Conservation (phyloP, 805 yeast species). For the Candida railenensis region DNA sequence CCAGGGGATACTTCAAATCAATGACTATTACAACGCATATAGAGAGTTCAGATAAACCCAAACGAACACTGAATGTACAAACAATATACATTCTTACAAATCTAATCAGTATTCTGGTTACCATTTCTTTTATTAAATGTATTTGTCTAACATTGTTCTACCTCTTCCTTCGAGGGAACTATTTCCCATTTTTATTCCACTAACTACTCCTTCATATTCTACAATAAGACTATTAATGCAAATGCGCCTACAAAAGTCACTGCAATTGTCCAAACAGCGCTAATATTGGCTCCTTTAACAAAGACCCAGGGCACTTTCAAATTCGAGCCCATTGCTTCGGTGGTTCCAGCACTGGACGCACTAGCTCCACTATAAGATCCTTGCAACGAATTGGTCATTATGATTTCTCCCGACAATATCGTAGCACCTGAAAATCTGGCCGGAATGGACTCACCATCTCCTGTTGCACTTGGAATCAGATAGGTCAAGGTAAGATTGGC, state of each 20-base stretch:
- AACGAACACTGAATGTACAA: too few relatives aligned
- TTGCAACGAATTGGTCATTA: slow-evolving; percentile 17
- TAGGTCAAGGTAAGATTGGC: slow-evolving; percentile 10
- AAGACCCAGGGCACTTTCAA: not conserved
- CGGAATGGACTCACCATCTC: slow-evolving; percentile 16
- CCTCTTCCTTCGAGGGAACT: too few relatives aligned
- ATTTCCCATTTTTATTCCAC: too few relatives aligned
- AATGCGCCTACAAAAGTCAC: not conserved
- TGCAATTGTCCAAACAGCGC: not conserved
- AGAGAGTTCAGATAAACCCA: not conserved
- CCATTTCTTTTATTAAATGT: too few relatives aligned
- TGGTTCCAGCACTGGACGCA: slow-evolving; percentile 3
- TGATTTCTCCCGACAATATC: slow-evolving; percentile 27
- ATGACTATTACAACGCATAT: not conserved
- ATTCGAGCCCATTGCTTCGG: not conserved
- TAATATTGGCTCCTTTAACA: not conserved
- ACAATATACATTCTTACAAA: too few relatives aligned
- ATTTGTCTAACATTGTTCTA: too few relatives aligned
- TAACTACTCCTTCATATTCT: too few relatives aligned
- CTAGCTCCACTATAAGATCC: not conserved
- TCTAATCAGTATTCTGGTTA: too few relatives aligned
- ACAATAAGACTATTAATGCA: not conserved
- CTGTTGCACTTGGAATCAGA: not conserved
- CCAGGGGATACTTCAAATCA: too few relatives aligned
- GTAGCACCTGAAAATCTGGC: slow-evolving; percentile 24